phyloP scores from a whole-genome alignment of 2,329 filamentous ascomycete species.

The Diatrype stigma region DNA sequence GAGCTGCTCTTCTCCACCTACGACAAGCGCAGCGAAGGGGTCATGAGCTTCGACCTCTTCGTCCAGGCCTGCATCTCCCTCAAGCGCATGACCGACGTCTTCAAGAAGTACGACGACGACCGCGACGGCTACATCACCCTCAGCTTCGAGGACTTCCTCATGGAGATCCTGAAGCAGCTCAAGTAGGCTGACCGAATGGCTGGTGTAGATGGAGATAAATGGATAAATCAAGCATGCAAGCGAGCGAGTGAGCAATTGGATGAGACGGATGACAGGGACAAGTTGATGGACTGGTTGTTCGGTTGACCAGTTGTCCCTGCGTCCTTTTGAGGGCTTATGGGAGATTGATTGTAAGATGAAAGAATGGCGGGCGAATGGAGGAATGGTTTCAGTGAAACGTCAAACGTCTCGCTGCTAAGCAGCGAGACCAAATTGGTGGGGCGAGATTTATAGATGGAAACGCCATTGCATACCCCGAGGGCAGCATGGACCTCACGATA shows the following conservation, averaged over 20 bases:
- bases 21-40: slow-evolving; percentile 68
- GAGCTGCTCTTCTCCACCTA: slow-evolving; percentile 83
- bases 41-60: slow-evolving; percentile 91
- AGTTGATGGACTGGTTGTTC: no score
- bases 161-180: slow-evolving; percentile 60
- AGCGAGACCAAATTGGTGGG: no score
- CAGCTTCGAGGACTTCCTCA: slow-evolving; percentile 77
- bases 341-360: no score
- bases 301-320: no score
- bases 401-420: no score
- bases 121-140: slow-evolving; percentile 87
- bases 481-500: not conserved
- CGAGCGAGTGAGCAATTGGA: no score
- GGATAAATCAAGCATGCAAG: not conserved
- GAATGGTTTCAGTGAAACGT: no score
- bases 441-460: not conserved
- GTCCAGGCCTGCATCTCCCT: slow-evolving; percentile 95
- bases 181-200: slow-evolving; percentile 33
- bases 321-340: no score
- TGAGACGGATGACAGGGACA: no score
- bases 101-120: slow-evolving; percentile 98
- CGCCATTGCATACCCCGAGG: not conserved
- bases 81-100: slow-evolving; percentile 98
- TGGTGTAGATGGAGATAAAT: no score
- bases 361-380: no score